These are phyloP conservation scores for Phanerochaete sordida DNA, from an alignment of 768 basidiomycete species.

Conservation along the genomic window DNA sequence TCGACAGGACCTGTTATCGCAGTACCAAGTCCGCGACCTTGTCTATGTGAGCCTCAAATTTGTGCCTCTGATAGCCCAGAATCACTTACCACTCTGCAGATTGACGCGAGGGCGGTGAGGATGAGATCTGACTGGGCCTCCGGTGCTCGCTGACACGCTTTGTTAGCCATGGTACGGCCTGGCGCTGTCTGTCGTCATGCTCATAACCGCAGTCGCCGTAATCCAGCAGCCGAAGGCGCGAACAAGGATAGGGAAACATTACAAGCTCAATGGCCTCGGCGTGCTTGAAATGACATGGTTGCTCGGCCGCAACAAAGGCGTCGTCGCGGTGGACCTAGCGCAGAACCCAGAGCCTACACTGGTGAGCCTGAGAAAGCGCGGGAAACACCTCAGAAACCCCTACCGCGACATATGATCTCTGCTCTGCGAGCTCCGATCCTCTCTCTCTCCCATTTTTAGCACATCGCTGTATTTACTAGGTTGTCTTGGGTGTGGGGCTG, in stretches of 20 bases:
- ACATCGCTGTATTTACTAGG: too few species aligned
- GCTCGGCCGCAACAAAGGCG: neutral
- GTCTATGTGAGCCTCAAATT: neutral
- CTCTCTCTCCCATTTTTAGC: neutral
- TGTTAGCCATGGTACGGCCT: neutral
- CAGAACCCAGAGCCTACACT: neutral
- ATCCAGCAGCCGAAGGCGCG: neutral
- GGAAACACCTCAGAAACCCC: neutral
- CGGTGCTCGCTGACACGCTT: too few species aligned
- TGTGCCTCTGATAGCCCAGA: neutral
- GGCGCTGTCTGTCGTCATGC: neutral
- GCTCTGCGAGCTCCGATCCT: too few species aligned
- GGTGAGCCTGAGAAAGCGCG: neutral
- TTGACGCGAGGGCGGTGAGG: neutral
- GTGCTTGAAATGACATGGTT: conserved; percentile 1
- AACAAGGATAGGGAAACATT: neutral
- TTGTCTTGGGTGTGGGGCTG: too few species aligned
- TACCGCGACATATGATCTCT: neutral
- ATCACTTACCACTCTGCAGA: neutral
- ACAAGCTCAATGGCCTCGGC: neutral
- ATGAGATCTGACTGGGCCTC: neutral
- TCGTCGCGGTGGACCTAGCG: neutral
- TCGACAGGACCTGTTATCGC: neutral
- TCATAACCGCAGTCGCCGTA: neutral
- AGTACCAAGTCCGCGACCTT: neutral